Evolutionary conservation across 768 basidiomycete species (phyloP), one percentile per base, ranked within the genome.

Genomic region (Tremella fuciformis): DNA sequence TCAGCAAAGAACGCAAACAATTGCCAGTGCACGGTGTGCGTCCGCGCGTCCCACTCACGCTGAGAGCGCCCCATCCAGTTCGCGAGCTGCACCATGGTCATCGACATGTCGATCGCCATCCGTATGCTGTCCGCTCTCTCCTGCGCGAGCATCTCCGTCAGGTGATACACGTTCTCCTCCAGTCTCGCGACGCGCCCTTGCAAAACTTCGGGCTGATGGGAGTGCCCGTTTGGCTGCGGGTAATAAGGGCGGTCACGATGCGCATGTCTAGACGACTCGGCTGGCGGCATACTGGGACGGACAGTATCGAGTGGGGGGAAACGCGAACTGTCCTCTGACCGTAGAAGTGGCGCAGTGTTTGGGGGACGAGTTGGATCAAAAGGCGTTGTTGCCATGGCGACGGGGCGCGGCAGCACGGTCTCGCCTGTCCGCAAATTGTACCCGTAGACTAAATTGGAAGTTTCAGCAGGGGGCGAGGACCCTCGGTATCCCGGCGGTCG

Each of bases 111-210:
- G 15, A 73, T 44, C 29, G 58, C 62, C 22, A 56, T 49, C 21
- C 67, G 26, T 1, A 65, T 63, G 39, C 63, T 56, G 2, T 70
- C 71, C 8, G 70, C 44, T 13, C 71, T 46, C 26, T 73, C 69
- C 8, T 48, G 41, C 18, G 62, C 59, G 8, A 73, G 39, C 1
- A 60, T 29, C 16, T 62, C 59, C 16, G 54, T 55, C 25, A 70
- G 24, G n/a, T 53, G 49, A 13, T 58, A 55, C 3, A 73, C 25
- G 15, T 38, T 51, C 1, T 70, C 66, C 47, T 73, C 71, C 18
- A 73, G 58, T 3, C 26, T 41, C 15, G 59, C 51, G 13, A 73
- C 55, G 24, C 66, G 69, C 13, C 29, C 26, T 13, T 53, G 40
- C 15, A 68, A 34, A 16, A 41, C 48, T 2, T 60, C 59, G 2